A percentile compares a stretch with the other conserved stretches of the same genome.
Conservation (phyloP, 2,329 filamentous ascomycete genomes). For the Sclerotinia borealis region DNA sequence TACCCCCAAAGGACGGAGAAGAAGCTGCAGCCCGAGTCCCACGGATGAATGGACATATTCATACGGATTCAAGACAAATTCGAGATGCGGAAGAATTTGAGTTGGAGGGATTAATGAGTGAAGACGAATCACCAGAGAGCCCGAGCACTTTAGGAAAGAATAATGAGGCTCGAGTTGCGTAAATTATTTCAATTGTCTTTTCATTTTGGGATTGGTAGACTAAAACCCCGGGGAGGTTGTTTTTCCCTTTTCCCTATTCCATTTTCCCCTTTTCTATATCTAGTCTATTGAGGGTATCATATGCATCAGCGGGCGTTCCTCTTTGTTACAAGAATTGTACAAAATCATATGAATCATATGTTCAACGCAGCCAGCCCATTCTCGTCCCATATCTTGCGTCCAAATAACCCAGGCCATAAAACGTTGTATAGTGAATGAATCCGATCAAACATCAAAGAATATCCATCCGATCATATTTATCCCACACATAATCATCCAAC, state of each 20-base stretch:
- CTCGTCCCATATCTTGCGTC: not conserved
- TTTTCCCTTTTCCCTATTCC: not conserved
- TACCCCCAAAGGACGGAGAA: conserved; percentile 31
- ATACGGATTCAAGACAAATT: conserved; percentile 49
- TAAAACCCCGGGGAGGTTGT: not conserved
- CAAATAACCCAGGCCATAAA: not conserved
- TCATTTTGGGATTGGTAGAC: conserved; percentile 3
- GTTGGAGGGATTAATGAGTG: conserved; percentile 81
- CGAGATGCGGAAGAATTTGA: conserved; percentile 90
- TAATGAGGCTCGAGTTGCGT: conserved; percentile 30
- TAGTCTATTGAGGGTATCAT: conserved; percentile 8
- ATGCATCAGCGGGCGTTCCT: conserved; percentile 3
- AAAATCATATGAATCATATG: not conserved
- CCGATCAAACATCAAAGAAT: not conserved
- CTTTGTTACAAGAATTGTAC: conserved; percentile 3
- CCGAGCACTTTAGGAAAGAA: conserved; percentile 45
- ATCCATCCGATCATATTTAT: not conserved
- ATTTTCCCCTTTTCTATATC: not conserved
- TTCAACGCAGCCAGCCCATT: not conserved
- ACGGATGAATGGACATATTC: conserved; percentile 33
- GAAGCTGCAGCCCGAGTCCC: conserved; percentile 20
- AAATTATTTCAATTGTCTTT: conserved; percentile 9
- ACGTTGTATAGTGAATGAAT: not conserved
- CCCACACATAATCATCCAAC: not conserved
- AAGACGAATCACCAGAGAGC: conserved; percentile 64